These are phyloP conservation scores for Metschnikowia chrysomelidarum DNA, from an alignment of 805 yeast species.

Conservation along the genomic window DNA sequence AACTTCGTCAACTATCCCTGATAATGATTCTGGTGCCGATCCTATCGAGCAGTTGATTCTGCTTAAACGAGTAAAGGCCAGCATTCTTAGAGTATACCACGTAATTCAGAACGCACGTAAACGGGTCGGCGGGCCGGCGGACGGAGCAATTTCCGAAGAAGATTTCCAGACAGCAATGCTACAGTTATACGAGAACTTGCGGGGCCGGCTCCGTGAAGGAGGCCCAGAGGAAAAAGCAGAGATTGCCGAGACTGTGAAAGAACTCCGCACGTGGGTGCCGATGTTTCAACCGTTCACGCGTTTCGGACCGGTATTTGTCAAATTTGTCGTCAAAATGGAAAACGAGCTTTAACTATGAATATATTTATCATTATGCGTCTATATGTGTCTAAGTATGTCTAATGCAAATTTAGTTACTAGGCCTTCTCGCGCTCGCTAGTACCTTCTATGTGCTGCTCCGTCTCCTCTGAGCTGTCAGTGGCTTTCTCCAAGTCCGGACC, in stretches of 20 bases:
- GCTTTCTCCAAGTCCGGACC: slow-evolving; percentile 20
- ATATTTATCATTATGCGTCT: background rate
- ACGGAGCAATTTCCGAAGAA: slow-evolving; percentile 15
- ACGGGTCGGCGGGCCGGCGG: slow-evolving; percentile 11
- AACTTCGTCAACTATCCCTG: background rate
- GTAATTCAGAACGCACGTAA: slow-evolving; percentile 35
- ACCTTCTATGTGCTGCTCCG: too few species aligned
- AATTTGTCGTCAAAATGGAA: slow-evolving; percentile 45
- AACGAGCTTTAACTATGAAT: slow-evolving; percentile 5
- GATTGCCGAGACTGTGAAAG: slow-evolving; percentile 43
- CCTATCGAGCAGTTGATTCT: slow-evolving; percentile 38
- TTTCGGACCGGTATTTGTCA: slow-evolving; percentile 50
- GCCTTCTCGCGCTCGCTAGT: slow-evolving; percentile 2
- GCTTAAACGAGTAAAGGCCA: slow-evolving; percentile 44
- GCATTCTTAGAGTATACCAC: slow-evolving; percentile 45
- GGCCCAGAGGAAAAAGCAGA: slow-evolving; percentile 26
- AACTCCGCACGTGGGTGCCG: slow-evolving; percentile 48
- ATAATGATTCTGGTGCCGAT: slow-evolving; percentile 2
- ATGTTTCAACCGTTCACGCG: slow-evolving; percentile 51
- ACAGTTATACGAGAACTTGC: slow-evolving; percentile 45
- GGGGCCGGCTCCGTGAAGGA: slow-evolving; percentile 33
- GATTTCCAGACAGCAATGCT: slow-evolving; percentile 34
- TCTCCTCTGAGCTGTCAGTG: slow-evolving; percentile 7
- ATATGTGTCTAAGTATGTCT: too few species aligned
- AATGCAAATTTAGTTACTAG: slow-evolving; percentile 4